Conservation (phyloP, 345 rosid species). For the Viola odorata region DNA sequence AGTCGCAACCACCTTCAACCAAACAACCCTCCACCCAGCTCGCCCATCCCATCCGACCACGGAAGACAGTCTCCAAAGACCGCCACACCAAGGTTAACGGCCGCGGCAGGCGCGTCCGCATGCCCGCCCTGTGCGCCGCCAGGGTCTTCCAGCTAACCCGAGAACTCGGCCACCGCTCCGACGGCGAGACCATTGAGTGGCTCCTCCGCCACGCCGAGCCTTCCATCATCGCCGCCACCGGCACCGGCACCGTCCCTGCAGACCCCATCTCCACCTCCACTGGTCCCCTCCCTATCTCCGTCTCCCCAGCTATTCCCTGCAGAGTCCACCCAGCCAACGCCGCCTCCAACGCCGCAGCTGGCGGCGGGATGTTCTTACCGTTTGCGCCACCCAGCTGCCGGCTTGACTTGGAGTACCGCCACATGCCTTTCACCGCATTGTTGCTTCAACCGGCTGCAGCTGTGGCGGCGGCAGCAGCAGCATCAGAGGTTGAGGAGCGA, state of each 20-base stretch:
- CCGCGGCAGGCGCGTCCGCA: slow-evolving; percentile 65
- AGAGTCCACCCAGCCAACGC: slow-evolving; percentile 16
- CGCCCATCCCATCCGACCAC: slow-evolving; percentile 18
- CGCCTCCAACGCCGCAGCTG: not conserved
- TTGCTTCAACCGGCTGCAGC: slow-evolving; percentile 36
- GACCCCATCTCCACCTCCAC: slow-evolving; percentile 29
- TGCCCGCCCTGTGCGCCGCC: slow-evolving; percentile 67
- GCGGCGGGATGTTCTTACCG: slow-evolving; percentile 16
- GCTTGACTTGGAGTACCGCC: slow-evolving; percentile 42
- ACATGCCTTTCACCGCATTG: slow-evolving; percentile 59
- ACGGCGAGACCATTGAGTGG: slow-evolving; percentile 67
- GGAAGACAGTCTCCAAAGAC: slow-evolving; percentile 30
- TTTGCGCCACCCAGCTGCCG: slow-evolving; percentile 31
- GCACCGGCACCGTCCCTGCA: slow-evolving; percentile 45
- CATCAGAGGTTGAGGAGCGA: slow-evolving; percentile 17
- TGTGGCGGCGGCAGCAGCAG: slow-evolving; percentile 11
- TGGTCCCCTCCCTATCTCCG: slow-evolving; percentile 23
- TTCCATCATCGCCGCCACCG: slow-evolving; percentile 51
- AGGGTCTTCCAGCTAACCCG: slow-evolving; percentile 69
- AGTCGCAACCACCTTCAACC: not conserved
- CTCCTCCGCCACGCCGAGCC: slow-evolving; percentile 61
- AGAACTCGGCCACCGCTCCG: slow-evolving; percentile 65
- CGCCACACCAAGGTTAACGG: slow-evolving; percentile 74
- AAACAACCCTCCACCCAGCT: not conserved
- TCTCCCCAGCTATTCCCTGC: slow-evolving; percentile 26